Base-by-base conservation (phyloP, 2,329 filamentous ascomycete species). In the Neofusicoccum cordaticola region DNA sequence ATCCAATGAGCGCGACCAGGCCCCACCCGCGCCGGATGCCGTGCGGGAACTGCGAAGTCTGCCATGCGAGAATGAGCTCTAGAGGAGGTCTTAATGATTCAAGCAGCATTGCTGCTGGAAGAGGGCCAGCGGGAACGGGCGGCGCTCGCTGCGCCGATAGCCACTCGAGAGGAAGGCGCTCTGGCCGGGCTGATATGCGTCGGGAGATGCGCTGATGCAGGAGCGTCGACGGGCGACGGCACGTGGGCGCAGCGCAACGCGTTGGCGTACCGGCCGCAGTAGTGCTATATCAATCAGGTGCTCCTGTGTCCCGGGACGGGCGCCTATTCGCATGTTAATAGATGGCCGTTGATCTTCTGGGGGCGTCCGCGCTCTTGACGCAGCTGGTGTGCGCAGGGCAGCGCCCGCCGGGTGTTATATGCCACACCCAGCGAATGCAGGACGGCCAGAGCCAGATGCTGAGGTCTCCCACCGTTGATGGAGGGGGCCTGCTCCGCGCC, bases 71-170 rank as follows among this genome's bases (percentile, higher is more conserved):
- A 17, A 62, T 7, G 5, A 65, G 56, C 12, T 61, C 37, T 3
- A 53, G 35, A 17, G 63, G 63, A 22, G 63, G 63, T n/a, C 39
- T 8, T n/a, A 58, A 17, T 2, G 53, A 58, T 13, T 58, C 27
- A 45, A 45, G 41, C 31, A 53, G 50, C 53, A 58, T 58, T 45
- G 53, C 22, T 22, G 22, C 22, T 22, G 27, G 27, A 31, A 31
- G 27, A 22, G 22, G 22, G 22, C 22, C 22, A 3, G 22, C 22
- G 22, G 22, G 22, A 22, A 3, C 3, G 22, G 22, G 22, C 22
- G 22, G 22, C 22, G 22, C 22, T 22, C 22, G 22, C 22, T 22
- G 22, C 22, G 22, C 22, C 1, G 4, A 31, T 7, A 7, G 5
- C 27, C 27, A 7, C 6, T 31, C 27, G 27, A 7, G 27, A 31